Evolutionary conservation across 1,139 yeast genomes (phyloP).

Genomic region (Candida buenavistaensis): DNA sequence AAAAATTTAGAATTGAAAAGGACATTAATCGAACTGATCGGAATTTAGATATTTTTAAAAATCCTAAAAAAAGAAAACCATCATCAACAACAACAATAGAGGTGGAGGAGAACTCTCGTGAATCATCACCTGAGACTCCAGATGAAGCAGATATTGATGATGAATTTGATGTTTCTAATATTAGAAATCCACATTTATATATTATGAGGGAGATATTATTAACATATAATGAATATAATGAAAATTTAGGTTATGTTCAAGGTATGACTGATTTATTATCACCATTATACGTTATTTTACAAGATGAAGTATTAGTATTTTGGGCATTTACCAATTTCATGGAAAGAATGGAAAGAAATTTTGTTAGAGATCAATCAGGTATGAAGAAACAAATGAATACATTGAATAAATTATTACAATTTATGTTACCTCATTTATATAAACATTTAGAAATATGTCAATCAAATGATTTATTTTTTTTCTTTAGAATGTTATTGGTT

Average conservation of each 20-base stretch:
- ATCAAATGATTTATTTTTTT: conserved; percentile 86
- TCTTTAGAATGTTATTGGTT: conserved; percentile 89
- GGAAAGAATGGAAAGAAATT: conserved; percentile 95
- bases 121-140: conserved; percentile 47
- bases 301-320: conserved; percentile 79
- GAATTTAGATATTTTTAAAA: conserved; percentile 58
- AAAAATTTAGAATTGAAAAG: conserved; percentile 83
- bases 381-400: conserved; percentile 87
- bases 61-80: conserved; percentile 27
- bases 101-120: conserved; percentile 24
- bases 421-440: conserved; percentile 84
- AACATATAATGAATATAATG: conserved; percentile 83
- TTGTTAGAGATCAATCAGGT: conserved; percentile 87
- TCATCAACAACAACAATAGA: conserved; percentile 18
- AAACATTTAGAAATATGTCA: conserved; percentile 85
- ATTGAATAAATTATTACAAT: conserved; percentile 77
- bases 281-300: conserved; percentile 75
- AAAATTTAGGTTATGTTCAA: conserved; percentile 89
- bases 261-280: conserved; percentile 96
- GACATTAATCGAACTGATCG: conserved; percentile 94
- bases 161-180: conserved; percentile 49
- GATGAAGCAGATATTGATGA: conserved; percentile 51
- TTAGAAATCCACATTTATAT: conserved; percentile 67
- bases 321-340: conserved; percentile 89
- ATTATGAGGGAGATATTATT: conserved; percentile 75